Evolutionary conservation across 371 early-diverging fungal genomes (phyloP).

Genomic region (Actinomucor elegans): DNA sequence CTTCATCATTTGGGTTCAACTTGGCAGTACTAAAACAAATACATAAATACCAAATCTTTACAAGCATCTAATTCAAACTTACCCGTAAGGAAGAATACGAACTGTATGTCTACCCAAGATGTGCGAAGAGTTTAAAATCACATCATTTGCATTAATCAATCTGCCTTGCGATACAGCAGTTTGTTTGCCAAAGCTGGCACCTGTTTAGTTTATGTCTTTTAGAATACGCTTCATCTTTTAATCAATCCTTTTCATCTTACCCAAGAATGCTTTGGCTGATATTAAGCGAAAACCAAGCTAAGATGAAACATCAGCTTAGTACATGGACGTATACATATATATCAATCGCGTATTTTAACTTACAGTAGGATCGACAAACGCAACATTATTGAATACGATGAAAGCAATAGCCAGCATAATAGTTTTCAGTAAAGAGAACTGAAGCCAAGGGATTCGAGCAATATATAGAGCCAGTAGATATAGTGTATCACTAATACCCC

Average conservation of each 20-base stretch:
- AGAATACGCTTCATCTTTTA: not conserved
- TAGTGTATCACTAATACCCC: constrained; percentile 30
- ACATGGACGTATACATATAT: not conserved
- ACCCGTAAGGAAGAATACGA: constrained; percentile 54
- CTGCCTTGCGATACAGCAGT: constrained; percentile 40
- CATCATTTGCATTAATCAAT: constrained; percentile 42
- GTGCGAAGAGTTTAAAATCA: constrained; percentile 41
- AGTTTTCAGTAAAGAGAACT: constrained; percentile 37
- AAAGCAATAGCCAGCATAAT: constrained; percentile 14
- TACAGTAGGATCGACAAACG: constrained; percentile 39
- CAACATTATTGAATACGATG: constrained; percentile 15
- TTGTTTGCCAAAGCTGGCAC: constrained; percentile 36
- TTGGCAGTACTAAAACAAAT: constrained; percentile 48
- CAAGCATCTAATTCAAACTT: not conserved
- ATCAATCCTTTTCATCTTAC: no score
- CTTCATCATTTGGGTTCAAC: constrained; percentile 43
- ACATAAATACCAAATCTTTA: no score
- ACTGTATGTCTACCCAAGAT: constrained; percentile 52
- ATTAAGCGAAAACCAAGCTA: constrained; percentile 13
- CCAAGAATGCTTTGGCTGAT: constrained; percentile 5
- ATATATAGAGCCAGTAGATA: constrained; percentile 36
- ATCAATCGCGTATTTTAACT: no score
- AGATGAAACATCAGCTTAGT: not conserved
- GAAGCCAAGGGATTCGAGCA: constrained; percentile 50
- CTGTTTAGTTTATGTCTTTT: not conserved